Evolutionary conservation across 1,139 yeast genomes (phyloP), one percentile per base, ranked within the genome.

Genomic region (Suhomyces chickasaworum): DNA sequence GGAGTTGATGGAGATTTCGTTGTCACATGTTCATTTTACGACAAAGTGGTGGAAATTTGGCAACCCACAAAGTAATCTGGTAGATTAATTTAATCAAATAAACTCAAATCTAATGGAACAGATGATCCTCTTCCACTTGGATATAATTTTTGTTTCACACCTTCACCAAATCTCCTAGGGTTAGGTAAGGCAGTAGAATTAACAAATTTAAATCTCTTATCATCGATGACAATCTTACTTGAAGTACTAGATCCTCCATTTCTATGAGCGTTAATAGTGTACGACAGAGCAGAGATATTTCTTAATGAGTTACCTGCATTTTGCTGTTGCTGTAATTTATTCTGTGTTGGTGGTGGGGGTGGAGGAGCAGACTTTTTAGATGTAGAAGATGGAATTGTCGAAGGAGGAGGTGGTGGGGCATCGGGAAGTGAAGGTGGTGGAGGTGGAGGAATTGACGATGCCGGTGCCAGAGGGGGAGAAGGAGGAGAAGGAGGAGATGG

Each of bases 41-140:
- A 93, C 64, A 79, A 80, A 49, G 81, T 86, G 20, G 78, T 91
- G 2, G 96, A 89, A 56, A 63, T 77, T 30, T 91, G 97, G 97
- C 23, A 32, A 10, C 22, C 35, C 21, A 32, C 35, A 17, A 32
- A 18, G 18, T 32, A 17, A 32, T 9, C n/a, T n/a, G n/a, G n/a
- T n/a, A n/a, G n/a, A n/a, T n/a, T n/a, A n/a, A n/a, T n/a, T n/a
- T 21, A 44, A 16, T n/a, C 21, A 25, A 25, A 46, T 12, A 43
- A 30, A 37, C 49, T 41, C 53, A 91, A 71, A 57, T 89, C 84
- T 55, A 93, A 71, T 1, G 98, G 98, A 34, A 93, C 95, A 27
- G 97, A 89, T 25, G 91, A 83, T 2, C 99, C 99, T 60, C 97
- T 80, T 7, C 99, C 98, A 69, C 97, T 89, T 12, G 97, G 97